Base-by-base conservation (phyloP, 2,329 filamentous ascomycete genomes). In the Claviceps capensis region DNA sequence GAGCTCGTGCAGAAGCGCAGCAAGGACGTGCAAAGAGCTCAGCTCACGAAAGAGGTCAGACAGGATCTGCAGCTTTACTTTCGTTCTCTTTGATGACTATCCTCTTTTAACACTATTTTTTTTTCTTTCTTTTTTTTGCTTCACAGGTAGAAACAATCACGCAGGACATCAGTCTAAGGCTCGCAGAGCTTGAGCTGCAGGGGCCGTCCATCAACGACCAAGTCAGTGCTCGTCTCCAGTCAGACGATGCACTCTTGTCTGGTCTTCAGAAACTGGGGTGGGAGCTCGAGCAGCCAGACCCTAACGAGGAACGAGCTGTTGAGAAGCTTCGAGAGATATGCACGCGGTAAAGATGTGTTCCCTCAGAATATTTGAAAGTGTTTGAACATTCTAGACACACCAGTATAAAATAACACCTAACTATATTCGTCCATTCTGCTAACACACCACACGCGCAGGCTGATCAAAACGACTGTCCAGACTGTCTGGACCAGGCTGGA, bases 251-350 rank as follows among this genome's bases (percentile, higher is more conserved):
- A 55, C 70, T 86, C 2, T 67, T 87, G 1, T 70, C 76, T 19
- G 81, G 81, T 53, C 68, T 88, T 2, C 80, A 85, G 60, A 85
- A 84, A 57, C 72, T 87, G 2, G 75, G 82, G 0, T 75, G 74
- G 53, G 81, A 82, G 57, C 71, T 86, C 3, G 70, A 79, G 9
- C 70, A 70, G 4, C 71, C 75, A 47, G 69, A 75, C 23, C 69
- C 71, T 0, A 73, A 77, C 8, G 75, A 81, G 48, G 69, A 77
- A 45, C 66, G 73, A 51, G 72, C 71, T 2, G 67, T 83, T 9
- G 72, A 77, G 43, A 73, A 74, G 54, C 73, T 85, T 58, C 78
- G 79, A 60, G 83, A 75, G 58, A 71, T 64, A 55, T 82, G 68
- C 71, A 79, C 73, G 59, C 77, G 68, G 73, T 74, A 60, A n/a